Evolutionary conservation across 2,329 filamentous ascomycete species (phyloP).

Genomic region (Penicillium hordei): DNA sequence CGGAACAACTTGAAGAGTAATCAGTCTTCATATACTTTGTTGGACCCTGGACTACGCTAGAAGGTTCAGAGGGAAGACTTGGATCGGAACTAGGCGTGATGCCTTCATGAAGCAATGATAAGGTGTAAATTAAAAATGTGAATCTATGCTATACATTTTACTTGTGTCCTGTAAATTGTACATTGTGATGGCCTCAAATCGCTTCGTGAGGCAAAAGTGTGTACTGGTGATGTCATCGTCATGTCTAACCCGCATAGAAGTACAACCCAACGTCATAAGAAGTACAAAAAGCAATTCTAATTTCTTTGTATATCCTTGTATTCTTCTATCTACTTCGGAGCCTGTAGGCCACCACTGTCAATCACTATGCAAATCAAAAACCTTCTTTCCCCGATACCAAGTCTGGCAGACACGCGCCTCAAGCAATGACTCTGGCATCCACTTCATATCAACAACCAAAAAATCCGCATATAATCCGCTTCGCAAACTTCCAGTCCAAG

Average conservation of each 20-base stretch:
- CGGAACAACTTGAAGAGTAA: slow-evolving; percentile 4
- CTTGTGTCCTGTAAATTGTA: not conserved
- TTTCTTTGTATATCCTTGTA: not conserved
- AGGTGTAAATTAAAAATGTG: not conserved
- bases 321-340: not conserved
- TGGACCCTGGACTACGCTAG: not conserved
- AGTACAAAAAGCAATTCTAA: no score
- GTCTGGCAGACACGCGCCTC: slow-evolving; percentile 45
- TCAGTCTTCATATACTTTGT: not conserved
- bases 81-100: not conserved
- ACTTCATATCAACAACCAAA: slow-evolving; percentile 47
- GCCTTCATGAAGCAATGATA: not conserved
- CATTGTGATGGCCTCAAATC: no score
- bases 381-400: slow-evolving; percentile 46
- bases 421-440: slow-evolving; percentile 43
- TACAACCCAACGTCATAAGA: not conserved
- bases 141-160: not conserved
- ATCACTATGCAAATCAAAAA: slow-evolving; percentile 22
- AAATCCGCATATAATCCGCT: slow-evolving; percentile 47
- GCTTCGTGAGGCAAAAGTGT: not conserved
- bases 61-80: not conserved
- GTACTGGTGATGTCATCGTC: not conserved
- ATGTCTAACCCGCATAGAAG: not conserved
- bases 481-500: slow-evolving; percentile 42
- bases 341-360: not conserved